A percentile compares a stretch with the other conserved stretches of the same genome.
These are phyloP conservation scores for Physcia stellaris DNA, from an alignment of 495 filamentous ascomycete genomes.

Conservation along the genomic window DNA sequence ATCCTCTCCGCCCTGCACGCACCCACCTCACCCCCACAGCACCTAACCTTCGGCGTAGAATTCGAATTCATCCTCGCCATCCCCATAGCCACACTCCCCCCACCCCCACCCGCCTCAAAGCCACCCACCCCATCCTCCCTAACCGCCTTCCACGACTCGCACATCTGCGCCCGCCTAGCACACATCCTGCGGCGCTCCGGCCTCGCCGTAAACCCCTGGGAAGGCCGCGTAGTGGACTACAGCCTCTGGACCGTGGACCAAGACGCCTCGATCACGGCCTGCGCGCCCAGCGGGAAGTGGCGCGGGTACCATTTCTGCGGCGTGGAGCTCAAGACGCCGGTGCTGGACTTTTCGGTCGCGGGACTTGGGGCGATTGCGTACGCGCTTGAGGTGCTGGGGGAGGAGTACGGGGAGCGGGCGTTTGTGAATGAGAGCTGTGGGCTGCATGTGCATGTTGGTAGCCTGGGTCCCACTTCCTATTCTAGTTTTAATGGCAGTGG, in stretches of 20 bases:
- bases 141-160: no score
- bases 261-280: not conserved
- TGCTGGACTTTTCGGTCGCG: not conserved
- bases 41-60: conserved; percentile 16
- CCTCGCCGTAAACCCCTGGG: not conserved
- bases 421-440: conserved; percentile 6
- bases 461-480: no score
- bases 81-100: not conserved
- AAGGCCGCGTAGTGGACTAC: not conserved
- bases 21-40: not conserved
- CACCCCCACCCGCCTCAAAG: not conserved
- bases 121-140: not conserved
- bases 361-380: not conserved
- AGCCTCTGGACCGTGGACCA: conserved; percentile 1
- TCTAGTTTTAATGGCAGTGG: not conserved
- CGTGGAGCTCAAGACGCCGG: conserved; percentile 3
- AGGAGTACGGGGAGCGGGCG: no score
- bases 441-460: conserved; percentile 9
- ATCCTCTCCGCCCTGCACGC: not conserved
- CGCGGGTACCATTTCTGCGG: not conserved
- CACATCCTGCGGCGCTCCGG: not conserved
- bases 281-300: not conserved
- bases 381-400: not conserved
- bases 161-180: not conserved
- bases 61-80: conserved; percentile 10